Percentiles rank a stretch among this genome's conserved stretches.
phyloP scores from a whole-genome alignment of 768 basidiomycete species.

The Naganishia randhawae region DNA sequence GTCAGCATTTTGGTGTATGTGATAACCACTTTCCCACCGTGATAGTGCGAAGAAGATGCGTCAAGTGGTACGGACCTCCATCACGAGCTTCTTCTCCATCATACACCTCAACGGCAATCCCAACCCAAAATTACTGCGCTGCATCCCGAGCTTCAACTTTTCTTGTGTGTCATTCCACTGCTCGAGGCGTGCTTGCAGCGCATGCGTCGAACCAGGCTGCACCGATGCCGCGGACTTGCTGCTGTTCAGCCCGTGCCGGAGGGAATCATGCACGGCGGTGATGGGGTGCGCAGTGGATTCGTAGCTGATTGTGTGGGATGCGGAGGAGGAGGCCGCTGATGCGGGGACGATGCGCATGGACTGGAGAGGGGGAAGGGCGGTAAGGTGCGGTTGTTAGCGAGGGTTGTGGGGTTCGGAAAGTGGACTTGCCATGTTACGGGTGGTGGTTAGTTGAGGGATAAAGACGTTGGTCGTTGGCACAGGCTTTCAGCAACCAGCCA shows the following conservation, averaged over 20 bases:
- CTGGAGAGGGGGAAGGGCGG: not conserved
- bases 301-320: slow-evolving; percentile 8
- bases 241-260: slow-evolving; percentile 71
- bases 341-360: slow-evolving; percentile 22
- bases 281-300: slow-evolving; percentile 6
- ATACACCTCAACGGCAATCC: slow-evolving; percentile 82
- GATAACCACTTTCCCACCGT: too few relatives aligned
- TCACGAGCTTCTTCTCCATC: slow-evolving; percentile 90
- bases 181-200: slow-evolving; percentile 68
- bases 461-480: too few relatives aligned
- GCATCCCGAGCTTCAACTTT: slow-evolving; percentile 74
- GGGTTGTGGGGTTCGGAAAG: not conserved
- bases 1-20: not conserved
- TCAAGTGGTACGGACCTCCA: slow-evolving; percentile 57
- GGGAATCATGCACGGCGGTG: slow-evolving; percentile 57
- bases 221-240: slow-evolving; percentile 69
- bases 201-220: slow-evolving; percentile 55
- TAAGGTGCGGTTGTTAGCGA: not conserved
- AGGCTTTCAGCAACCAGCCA: not conserved
- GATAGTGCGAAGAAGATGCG: not conserved
- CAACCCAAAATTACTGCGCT: slow-evolving; percentile 77
- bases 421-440: too few relatives aligned
- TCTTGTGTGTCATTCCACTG: slow-evolving; percentile 96
- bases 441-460: too few relatives aligned
- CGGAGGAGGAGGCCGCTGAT: slow-evolving; percentile 14